Conservation (phyloP, 768 basidiomycete genomes). For the Tulasnella sp. region DNA sequence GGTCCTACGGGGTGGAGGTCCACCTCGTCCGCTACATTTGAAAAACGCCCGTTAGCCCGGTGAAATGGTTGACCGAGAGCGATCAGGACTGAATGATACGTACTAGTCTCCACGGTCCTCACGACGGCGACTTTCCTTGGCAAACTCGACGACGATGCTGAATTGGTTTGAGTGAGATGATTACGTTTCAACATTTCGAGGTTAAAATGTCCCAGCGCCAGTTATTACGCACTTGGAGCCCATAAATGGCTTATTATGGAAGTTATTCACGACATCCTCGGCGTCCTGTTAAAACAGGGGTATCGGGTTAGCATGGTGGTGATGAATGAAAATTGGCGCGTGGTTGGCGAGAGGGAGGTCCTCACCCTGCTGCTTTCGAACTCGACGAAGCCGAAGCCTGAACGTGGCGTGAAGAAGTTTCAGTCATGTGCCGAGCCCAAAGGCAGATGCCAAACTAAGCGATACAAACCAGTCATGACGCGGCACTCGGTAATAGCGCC, state of each 20-base stretch:
- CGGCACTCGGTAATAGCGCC: conserved; percentile 86
- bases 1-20: conserved; percentile 57
- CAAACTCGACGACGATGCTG: conserved; percentile 94
- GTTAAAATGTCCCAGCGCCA: neutral
- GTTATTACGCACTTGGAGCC: conserved; percentile 61
- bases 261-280: conserved; percentile 83
- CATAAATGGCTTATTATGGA: conserved; percentile 87
- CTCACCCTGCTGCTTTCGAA: conserved; percentile 79
- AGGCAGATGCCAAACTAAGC: neutral
- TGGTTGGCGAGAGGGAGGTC: conserved; percentile 8
- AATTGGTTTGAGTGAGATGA: neutral
- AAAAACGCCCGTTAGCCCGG: conserved; percentile 5
- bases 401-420: neutral
- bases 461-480: conserved; percentile 81
- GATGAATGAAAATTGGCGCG: neutral
- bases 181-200: conserved; percentile 10
- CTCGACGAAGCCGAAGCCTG: conserved; percentile 95
- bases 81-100: neutral
- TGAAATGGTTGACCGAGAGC: neutral
- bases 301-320: neutral
- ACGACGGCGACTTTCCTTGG: conserved; percentile 85
- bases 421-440: neutral
- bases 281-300: conserved; percentile 62
- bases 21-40: conserved; percentile 6
- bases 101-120: conserved; percentile 41